Base-by-base conservation (phyloP, 371 early-diverging fungal species). In the Mortierella sp. region DNA sequence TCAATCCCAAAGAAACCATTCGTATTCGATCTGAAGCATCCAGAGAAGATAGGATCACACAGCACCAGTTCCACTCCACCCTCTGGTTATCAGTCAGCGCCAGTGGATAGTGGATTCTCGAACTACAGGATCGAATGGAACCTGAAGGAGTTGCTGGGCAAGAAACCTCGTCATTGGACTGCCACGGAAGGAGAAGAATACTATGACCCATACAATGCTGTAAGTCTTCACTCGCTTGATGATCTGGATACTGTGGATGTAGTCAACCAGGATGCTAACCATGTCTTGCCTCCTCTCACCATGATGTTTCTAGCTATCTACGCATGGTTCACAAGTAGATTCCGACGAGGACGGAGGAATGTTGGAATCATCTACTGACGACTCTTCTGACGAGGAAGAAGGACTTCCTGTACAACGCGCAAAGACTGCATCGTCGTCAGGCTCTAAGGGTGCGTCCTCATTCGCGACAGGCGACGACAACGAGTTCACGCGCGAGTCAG, bases 91-190 rank as follows among this genome's bases (percentile, higher is more conserved):
- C 66, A 65, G 27, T 58, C 66, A 14, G 61, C 16, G 1, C 55
- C 57, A 8, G 43, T 41, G 1, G 78, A 76, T 28, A 47, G 61
- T 28, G 72, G 63, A 12, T 76, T 76, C 66, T 70, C 78, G 34
- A 76, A 70, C 38, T 76, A 76, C 53, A 62, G 55, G 56, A 76
- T 76, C 28, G 78, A 76, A 39, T 76, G 78, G 78, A 76, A 76
- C 43, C 70, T 65, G 78, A 70, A 69, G 34, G 78, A 76, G 39
- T 48, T 76, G 30, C 38, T 66, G 47, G 78, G 78, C 54, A 76
- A 76, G 58, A 76, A 66, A 30, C 78, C 78, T 28, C 70, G 78
- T 21, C 78, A 68, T 18, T 76, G 78, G 78, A 76, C 50, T 7
- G 78, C 70, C 7, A 63, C 65, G 42, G 66, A 24, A 31, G 78